phyloP scores from a whole-genome alignment of 495 filamentous ascomycete genomes.

The Staphylotrichum longicolle region DNA sequence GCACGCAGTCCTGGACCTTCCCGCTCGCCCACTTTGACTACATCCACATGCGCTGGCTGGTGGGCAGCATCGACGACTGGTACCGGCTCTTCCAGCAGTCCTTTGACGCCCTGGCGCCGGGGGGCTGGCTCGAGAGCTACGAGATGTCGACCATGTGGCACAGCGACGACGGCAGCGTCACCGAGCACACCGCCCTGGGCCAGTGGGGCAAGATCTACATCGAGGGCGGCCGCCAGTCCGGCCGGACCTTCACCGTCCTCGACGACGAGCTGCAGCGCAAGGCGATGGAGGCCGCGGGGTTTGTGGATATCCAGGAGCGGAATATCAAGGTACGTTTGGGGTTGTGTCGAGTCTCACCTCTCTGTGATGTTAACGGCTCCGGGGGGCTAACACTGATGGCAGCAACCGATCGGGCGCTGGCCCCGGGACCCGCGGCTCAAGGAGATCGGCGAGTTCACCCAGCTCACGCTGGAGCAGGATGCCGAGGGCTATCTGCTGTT shows the following conservation, averaged over 20 bases:
- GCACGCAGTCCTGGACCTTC: constrained; percentile 53
- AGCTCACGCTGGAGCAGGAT: background rate
- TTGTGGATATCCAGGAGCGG: constrained; percentile 47
- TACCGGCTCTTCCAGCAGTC: constrained; percentile 39
- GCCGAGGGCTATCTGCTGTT: too few species aligned
- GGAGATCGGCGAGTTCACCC: background rate
- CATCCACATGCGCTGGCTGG: constrained; percentile 58
- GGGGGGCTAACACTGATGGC: too few species aligned
- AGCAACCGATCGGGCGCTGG: constrained; percentile 19
- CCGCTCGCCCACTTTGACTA: constrained; percentile 56
- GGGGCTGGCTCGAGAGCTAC: constrained; percentile 35
- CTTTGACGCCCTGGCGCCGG: constrained; percentile 38
- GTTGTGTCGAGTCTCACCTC: too few species aligned
- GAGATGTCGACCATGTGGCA: constrained; percentile 25
- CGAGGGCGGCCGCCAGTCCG: constrained; percentile 22
- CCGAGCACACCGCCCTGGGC: constrained; percentile 32
- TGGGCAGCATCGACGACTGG: constrained; percentile 59
- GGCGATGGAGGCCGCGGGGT: constrained; percentile 57
- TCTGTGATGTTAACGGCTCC: too few species aligned
- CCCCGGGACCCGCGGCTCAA: background rate
- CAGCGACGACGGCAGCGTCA: constrained; percentile 27
- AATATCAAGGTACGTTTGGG: constrained; percentile 15
- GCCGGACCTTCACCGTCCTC: constrained; percentile 23
- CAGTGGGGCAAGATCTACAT: constrained; percentile 34
- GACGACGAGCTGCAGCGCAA: constrained; percentile 50